phyloP scores from a whole-genome alignment of 208 protist genomes.

The Strigomonas culicis region DNA sequence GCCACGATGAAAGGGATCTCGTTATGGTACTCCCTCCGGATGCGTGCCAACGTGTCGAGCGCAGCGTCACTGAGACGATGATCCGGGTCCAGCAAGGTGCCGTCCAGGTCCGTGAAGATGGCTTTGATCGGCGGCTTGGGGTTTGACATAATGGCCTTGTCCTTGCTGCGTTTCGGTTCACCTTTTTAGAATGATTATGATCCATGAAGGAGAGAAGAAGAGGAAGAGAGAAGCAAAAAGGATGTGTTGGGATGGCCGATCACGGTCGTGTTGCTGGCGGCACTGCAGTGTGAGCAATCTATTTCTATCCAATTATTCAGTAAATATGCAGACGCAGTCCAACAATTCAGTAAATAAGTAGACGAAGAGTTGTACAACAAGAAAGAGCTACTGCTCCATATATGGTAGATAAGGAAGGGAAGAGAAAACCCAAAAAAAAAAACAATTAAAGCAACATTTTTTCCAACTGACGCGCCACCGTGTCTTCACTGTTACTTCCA shows the following conservation, averaged over 20 bases:
- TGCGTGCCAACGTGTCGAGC: conserved; percentile 10
- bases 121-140: conserved; percentile 20
- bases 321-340: no score
- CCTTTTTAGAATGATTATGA: background rate
- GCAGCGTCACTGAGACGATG: conserved; percentile 42
- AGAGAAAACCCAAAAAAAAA: background rate
- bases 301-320: no score
- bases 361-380: no score
- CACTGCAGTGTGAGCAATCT: no score
- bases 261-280: no score
- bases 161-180: no score
- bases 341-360: no score
- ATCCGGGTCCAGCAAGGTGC: conserved; percentile 49
- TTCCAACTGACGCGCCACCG: conserved; percentile 62
- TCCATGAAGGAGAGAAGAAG: background rate
- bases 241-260: no score
- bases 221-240: background rate
- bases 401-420: no score
- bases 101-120: conserved; percentile 67
- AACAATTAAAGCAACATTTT: conserved; percentile 33
- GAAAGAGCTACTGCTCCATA: no score
- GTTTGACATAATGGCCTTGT: no score
- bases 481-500: conserved; percentile 43
- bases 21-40: conserved; percentile 17
- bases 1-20: conserved; percentile 24